Evolutionary conservation across 768 basidiomycete genomes (phyloP).

Genomic region (Tephrocybe sp.): DNA sequence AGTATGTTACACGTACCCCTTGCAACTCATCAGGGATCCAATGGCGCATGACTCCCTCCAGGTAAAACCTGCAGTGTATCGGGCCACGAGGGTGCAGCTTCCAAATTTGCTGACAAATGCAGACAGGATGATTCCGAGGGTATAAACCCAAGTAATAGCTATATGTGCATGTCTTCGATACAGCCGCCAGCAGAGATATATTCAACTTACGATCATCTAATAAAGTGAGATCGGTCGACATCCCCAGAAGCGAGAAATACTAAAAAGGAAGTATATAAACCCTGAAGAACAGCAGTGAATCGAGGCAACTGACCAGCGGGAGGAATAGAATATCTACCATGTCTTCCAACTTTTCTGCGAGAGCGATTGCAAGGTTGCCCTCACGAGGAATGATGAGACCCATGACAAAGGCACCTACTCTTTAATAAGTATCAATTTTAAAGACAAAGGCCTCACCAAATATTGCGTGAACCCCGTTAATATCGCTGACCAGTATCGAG

Average conservation of each 20-base stretch:
- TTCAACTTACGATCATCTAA: slow-evolving; percentile 59
- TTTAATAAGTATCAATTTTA: background rate
- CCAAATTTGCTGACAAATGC: slow-evolving; percentile 90
- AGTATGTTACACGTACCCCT: slow-evolving; percentile 58
- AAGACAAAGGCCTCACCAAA: slow-evolving; percentile 52
- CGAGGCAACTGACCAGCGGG: slow-evolving; percentile 54
- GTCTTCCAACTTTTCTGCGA: slow-evolving; percentile 93
- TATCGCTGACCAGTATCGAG: slow-evolving; percentile 88
- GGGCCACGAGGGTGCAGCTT: slow-evolving; percentile 74
- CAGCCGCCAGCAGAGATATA: slow-evolving; percentile 1
- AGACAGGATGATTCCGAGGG: slow-evolving; percentile 68
- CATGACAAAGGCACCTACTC: slow-evolving; percentile 71
- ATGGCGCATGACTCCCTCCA: slow-evolving; percentile 83
- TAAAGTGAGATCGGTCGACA: slow-evolving; percentile 89
- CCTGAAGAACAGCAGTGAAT: background rate
- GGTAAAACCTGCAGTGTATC: slow-evolving; percentile 63
- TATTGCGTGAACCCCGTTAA: slow-evolving; percentile 88
- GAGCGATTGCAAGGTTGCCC: slow-evolving; percentile 75
- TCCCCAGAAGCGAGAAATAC: slow-evolving; percentile 92
- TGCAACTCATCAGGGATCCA: slow-evolving; percentile 93
- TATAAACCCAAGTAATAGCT: slow-evolving; percentile 87
- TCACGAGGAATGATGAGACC: slow-evolving; percentile 84
- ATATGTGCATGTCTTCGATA: background rate
- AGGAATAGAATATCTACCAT: slow-evolving; percentile 88
- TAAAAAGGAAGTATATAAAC: slow-evolving; percentile 23